Percentiles rank a stretch among this genome's conserved stretches.
Conservation (phyloP, 148 eudicot species). For the Arctostaphylos glauca region DNA sequence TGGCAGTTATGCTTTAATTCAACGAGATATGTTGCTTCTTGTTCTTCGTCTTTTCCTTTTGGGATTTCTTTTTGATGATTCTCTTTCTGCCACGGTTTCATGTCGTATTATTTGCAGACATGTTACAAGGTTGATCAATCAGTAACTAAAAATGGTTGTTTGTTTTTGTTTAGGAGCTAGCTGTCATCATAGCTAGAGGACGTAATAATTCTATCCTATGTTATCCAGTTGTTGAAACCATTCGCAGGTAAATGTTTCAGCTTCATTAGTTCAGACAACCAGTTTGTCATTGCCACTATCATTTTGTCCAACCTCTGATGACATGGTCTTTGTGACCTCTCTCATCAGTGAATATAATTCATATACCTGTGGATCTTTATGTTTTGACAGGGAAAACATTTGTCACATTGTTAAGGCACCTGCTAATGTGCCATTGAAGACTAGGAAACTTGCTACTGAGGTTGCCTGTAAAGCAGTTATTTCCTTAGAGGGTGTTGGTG, state of each 20-base stretch:
- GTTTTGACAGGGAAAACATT: conserved; percentile 2
- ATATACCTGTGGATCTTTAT: no score
- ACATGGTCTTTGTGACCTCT: no score
- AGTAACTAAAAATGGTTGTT: no score
- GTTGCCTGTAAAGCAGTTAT: conserved; percentile 81
- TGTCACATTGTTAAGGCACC: conserved; percentile 57
- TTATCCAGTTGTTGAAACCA: conserved; percentile 96
- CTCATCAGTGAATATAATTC: no score
- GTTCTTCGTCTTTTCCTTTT: not conserved
- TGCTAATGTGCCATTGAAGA: conserved; percentile 77
- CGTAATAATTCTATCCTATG: conserved; percentile 71
- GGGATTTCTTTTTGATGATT: not conserved
- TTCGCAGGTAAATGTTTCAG: no score
- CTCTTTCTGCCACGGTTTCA: not conserved
- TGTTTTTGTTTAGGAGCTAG: conserved; percentile 57
- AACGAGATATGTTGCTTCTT: not conserved
- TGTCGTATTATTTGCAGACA: not conserved
- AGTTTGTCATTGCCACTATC: no score
- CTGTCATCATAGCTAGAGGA: conserved; percentile 96
- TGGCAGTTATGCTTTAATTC: not conserved
- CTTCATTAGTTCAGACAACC: no score
- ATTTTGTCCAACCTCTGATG: no score
- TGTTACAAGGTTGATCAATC: not conserved
- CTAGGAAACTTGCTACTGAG: conserved; percentile 68
- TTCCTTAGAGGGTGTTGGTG: conserved; percentile 95